These are phyloP conservation scores for Pichia sp. DNA, from an alignment of 1,139 yeast genomes.

Conservation along the genomic window DNA sequence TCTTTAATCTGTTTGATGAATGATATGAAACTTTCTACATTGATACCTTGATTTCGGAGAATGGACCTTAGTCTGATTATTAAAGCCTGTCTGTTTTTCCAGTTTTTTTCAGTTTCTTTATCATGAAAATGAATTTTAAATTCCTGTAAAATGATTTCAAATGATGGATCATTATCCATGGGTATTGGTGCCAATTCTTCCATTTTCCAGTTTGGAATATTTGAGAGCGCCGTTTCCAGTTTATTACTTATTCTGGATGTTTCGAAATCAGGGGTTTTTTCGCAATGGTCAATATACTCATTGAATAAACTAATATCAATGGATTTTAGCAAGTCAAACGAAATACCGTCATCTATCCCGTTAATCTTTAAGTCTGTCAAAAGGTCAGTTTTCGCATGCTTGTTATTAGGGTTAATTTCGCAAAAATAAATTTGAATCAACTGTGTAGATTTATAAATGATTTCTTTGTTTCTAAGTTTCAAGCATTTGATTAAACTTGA, in stretches of 20 bases:
- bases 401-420: conserved; percentile 26
- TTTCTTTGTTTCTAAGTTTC: conserved; percentile 26
- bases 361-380: conserved; percentile 37
- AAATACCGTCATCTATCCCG: conserved; percentile 27
- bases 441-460: conserved; percentile 28
- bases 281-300: conserved; percentile 11
- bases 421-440: conserved; percentile 35
- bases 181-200: conserved; percentile 8
- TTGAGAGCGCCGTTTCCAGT: conserved; percentile 8
- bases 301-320: conserved; percentile 23
- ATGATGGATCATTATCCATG: conserved; percentile 3
- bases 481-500: conserved; percentile 33
- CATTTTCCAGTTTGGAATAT: conserved; percentile 15
- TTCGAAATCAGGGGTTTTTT: background rate
- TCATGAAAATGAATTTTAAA: conserved; percentile 42
- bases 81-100: conserved; percentile 66
- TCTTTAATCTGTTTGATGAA: conserved; percentile 39
- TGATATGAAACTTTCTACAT: conserved; percentile 3
- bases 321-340: conserved; percentile 27
- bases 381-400: conserved; percentile 41
- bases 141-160: conserved; percentile 28
- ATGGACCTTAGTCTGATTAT: conserved; percentile 51
- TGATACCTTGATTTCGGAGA: conserved; percentile 43
- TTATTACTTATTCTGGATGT: conserved; percentile 3
- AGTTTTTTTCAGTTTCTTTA: conserved; percentile 84